Evolutionary conservation across 768 basidiomycete species (phyloP).

Genomic region (Naematelia aurantialba): DNA sequence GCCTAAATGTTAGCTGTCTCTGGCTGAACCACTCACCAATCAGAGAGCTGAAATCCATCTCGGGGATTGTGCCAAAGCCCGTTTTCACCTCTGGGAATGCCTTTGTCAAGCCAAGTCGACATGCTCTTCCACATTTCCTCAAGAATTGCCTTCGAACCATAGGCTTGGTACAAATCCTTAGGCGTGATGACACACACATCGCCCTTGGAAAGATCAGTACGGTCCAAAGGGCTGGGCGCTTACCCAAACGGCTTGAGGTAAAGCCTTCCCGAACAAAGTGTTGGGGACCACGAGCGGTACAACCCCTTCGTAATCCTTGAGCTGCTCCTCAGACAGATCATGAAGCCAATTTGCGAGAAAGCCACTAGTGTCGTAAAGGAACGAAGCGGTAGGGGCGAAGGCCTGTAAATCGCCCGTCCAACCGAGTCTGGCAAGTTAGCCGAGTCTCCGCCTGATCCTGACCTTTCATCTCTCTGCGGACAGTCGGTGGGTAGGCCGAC

Average conservation of each 20-base stretch:
- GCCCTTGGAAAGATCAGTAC: conserved; percentile 2
- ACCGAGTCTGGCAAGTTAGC: conserved; percentile 21
- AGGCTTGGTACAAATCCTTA: conserved; percentile 27
- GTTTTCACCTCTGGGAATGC: conserved; percentile 22
- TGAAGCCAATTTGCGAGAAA: conserved; percentile 39
- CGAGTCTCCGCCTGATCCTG: background rate
- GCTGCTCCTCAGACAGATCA: conserved; percentile 40
- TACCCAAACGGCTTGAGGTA: conserved; percentile 11
- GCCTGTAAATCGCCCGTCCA: conserved; percentile 49
- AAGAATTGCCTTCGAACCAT: conserved; percentile 25
- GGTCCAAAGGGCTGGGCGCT: background rate
- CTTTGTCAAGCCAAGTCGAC: conserved; percentile 36
- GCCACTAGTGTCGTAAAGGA: conserved; percentile 36
- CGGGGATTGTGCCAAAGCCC: conserved; percentile 20
- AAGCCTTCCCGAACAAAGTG: conserved; percentile 7
- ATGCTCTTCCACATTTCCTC: conserved; percentile 31
- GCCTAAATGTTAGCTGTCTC: background rate
- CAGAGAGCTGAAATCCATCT: conserved; percentile 8
- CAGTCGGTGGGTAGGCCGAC: conserved; percentile 46
- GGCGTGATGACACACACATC: conserved; percentile 20
- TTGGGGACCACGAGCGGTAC: conserved; percentile 30
- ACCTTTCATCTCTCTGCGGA: conserved; percentile 47
- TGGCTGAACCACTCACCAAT: conserved; percentile 10
- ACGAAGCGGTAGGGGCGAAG: conserved; percentile 42
- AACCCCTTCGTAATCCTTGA: conserved; percentile 18